Conservation (phyloP, 2,329 filamentous ascomycete genomes). For the Cytospora chrysosperma region DNA sequence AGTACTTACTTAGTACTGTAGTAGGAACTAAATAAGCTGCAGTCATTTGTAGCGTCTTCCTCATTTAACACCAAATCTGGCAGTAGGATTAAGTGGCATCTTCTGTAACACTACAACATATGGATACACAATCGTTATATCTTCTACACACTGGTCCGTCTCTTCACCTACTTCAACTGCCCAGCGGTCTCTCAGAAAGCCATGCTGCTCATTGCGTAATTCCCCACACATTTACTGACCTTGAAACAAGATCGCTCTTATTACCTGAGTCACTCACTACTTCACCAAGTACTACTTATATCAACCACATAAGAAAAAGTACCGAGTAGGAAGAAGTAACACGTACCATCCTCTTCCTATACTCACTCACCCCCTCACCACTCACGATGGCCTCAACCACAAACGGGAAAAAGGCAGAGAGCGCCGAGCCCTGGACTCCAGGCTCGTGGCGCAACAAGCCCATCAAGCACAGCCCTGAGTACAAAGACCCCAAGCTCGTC, state of each 20-base stretch:
- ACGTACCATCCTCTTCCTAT: neutral
- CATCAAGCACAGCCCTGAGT: constrained; percentile 73
- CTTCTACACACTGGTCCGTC: neutral
- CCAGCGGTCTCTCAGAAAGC: neutral
- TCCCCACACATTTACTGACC: neutral
- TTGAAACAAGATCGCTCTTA: neutral
- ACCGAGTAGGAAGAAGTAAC: neutral
- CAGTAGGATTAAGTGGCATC: neutral
- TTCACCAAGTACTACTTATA: neutral
- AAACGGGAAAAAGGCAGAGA: neutral
- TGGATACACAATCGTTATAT: too few species aligned
- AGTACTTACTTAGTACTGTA: too few species aligned
- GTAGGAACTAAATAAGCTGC: too few species aligned
- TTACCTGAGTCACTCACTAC: neutral
- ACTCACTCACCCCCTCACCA: constrained; percentile 4
- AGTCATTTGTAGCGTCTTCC: neutral
- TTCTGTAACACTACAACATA: too few species aligned
- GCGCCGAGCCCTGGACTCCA: constrained; percentile 50
- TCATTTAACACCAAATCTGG: neutral
- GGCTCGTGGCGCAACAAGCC: constrained; percentile 75
- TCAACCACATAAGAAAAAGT: neutral
- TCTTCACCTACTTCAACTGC: neutral
- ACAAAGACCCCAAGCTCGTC: constrained; percentile 62
- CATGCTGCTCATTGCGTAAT: neutral
- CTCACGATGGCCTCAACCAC: constrained; percentile 11